Conservation (phyloP, 2,329 filamentous ascomycete genomes). For the Aspergillus puulaauensis region DNA sequence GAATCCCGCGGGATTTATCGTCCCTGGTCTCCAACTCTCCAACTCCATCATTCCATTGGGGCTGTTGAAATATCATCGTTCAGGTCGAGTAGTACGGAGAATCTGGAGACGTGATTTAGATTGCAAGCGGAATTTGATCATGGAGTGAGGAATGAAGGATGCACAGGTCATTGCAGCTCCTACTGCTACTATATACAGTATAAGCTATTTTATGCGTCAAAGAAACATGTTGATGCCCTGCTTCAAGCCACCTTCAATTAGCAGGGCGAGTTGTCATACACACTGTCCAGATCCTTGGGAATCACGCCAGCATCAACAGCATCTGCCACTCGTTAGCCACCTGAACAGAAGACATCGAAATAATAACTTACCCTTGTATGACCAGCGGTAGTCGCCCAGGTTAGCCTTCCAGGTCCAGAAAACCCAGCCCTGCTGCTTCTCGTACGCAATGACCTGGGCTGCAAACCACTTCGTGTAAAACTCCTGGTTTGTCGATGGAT, state of each 20-base stretch:
- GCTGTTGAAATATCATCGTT: too few species aligned
- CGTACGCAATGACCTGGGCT: constrained; percentile 57
- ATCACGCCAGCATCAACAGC: constrained; percentile 44
- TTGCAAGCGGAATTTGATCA: too few species aligned
- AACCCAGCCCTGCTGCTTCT: constrained; percentile 54
- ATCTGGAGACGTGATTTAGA: too few species aligned
- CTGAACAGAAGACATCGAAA: constrained; percentile 31
- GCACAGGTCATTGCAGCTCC: too few species aligned
- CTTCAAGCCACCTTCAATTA: not conserved
- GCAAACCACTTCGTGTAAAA: constrained; percentile 61
- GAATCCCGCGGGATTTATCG: too few species aligned
- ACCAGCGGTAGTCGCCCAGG: constrained; percentile 36
- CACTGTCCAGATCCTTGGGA: constrained; percentile 29
- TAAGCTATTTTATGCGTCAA: too few species aligned
- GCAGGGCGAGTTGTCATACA: constrained; percentile 1
- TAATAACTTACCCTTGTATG: constrained; percentile 24
- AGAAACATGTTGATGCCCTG: too few species aligned
- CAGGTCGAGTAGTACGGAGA: too few species aligned
- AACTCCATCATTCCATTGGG: too few species aligned
- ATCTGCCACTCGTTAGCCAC: constrained; percentile 47
- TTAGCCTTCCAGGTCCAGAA: constrained; percentile 63
- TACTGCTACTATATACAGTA: too few species aligned
- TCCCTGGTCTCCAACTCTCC: too few species aligned
- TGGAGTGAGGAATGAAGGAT: too few species aligned
- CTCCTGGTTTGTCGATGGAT: constrained; percentile 40